These are phyloP conservation scores for Plasmopara muralis DNA, from an alignment of 352 stramenopile species.

Conservation along the genomic window DNA sequence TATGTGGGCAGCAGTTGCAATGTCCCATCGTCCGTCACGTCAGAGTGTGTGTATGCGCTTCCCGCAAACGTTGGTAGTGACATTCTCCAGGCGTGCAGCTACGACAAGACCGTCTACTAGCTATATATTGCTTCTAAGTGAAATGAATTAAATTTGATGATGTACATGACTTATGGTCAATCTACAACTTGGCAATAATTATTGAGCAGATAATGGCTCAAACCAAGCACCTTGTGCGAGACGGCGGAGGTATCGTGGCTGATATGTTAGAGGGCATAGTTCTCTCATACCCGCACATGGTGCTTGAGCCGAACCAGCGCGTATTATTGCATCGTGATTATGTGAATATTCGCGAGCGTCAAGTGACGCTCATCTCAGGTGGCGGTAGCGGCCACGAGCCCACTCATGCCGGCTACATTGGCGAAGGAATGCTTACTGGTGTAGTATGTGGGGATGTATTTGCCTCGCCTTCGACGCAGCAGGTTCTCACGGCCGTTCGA, in stretches of 20 bases:
- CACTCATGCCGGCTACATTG: conserved; percentile 94
- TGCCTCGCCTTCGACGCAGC: conserved; percentile 89
- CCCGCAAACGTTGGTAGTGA: conserved; percentile 34
- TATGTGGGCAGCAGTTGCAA: conserved; percentile 65
- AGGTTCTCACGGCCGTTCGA: conserved; percentile 94
- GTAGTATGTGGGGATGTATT: conserved; percentile 97
- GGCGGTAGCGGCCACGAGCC: conserved; percentile 91
- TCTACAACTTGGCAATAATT: too few species aligned
- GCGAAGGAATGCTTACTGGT: conserved; percentile 93
- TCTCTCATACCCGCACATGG: conserved; percentile 53
- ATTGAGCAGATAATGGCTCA: conserved; percentile 20
- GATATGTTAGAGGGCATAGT: conserved; percentile 79
- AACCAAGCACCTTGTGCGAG: conserved; percentile 46
- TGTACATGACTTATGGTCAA: too few species aligned
- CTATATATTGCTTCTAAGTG: not conserved
- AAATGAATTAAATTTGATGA: too few species aligned
- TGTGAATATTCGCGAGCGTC: conserved; percentile 43
- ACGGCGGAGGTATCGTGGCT: conserved; percentile 47
- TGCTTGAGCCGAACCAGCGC: conserved; percentile 50
- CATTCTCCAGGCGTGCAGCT: conserved; percentile 30
- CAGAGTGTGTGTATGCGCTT: conserved; percentile 40
- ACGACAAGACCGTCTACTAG: conserved; percentile 43
- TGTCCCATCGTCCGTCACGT: conserved; percentile 17
- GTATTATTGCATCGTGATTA: conserved; percentile 75
- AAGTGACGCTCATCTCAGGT: conserved; percentile 75